These are phyloP conservation scores for Syncephalastrum monosporum DNA, from an alignment of 371 early-diverging fungal species.

Conservation along the genomic window DNA sequence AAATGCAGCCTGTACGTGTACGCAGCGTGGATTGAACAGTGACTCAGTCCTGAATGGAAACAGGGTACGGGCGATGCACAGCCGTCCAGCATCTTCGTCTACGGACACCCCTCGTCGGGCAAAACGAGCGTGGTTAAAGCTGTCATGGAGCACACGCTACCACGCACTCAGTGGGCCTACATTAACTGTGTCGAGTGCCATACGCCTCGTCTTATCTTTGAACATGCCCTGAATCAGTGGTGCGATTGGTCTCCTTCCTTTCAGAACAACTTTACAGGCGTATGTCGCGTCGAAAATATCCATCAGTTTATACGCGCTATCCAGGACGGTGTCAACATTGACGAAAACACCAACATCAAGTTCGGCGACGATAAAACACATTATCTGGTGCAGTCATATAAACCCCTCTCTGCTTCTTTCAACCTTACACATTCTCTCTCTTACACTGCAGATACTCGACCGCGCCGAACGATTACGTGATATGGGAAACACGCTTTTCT, in stretches of 20 bases:
- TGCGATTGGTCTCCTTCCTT: slow-evolving; percentile 41
- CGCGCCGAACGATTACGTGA: slow-evolving; percentile 81
- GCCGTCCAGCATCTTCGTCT: slow-evolving; percentile 56
- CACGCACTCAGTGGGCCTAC: slow-evolving; percentile 45
- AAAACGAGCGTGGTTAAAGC: slow-evolving; percentile 66
- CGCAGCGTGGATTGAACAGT: not conserved
- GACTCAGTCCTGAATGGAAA: not conserved
- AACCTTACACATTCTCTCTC: not conserved
- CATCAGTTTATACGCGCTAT: slow-evolving; percentile 67
- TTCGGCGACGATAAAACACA: slow-evolving; percentile 25
- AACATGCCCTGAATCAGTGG: slow-evolving; percentile 66
- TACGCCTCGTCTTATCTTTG: slow-evolving; percentile 75
- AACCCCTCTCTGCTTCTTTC: not conserved
- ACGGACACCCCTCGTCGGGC: slow-evolving; percentile 74
- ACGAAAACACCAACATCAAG: slow-evolving; percentile 5
- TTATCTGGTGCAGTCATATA: slow-evolving; percentile 36
- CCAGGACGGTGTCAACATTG: slow-evolving; percentile 23
- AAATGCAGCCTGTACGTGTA: slow-evolving; percentile 52
- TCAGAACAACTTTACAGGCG: slow-evolving; percentile 43
- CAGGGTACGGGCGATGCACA: slow-evolving; percentile 37
- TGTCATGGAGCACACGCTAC: slow-evolving; percentile 26
- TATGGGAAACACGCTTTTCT: slow-evolving; percentile 63
- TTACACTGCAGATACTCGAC: slow-evolving; percentile 63
- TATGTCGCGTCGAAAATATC: slow-evolving; percentile 58
- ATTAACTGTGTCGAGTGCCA: slow-evolving; percentile 76